Evolutionary conservation across 2,329 filamentous ascomycete genomes (phyloP).

Genomic region (Fusarium scirpi): DNA sequence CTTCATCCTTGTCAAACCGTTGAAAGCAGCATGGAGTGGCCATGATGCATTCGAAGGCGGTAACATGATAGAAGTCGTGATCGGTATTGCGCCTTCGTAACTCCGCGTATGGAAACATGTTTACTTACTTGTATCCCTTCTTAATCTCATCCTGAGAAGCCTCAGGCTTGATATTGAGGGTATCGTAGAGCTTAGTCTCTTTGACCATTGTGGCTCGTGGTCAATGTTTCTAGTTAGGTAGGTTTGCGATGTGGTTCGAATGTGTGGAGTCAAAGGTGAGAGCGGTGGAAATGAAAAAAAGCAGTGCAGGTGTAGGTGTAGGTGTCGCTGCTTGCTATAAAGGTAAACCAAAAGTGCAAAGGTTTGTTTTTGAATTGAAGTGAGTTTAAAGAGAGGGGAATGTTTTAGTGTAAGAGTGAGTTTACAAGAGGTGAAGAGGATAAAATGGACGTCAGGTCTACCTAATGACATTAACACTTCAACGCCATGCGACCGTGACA

Average conservation of each 20-base stretch:
- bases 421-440: slow-evolving; percentile 44
- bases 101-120: slow-evolving; percentile 7
- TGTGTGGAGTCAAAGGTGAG: slow-evolving; percentile 5
- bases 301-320: neutral
- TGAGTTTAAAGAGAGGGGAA: slow-evolving; percentile 23
- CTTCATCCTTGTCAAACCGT: slow-evolving; percentile 1
- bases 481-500: slow-evolving; percentile 36
- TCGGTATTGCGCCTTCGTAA: neutral
- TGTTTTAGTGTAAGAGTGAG: slow-evolving; percentile 33
- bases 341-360: slow-evolving; percentile 19
- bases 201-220: slow-evolving; percentile 77
- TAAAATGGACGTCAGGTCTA: slow-evolving; percentile 32
- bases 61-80: neutral
- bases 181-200: slow-evolving; percentile 95
- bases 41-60: neutral
- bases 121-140: slow-evolving; percentile 85
- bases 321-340: slow-evolving; percentile 26
- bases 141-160: slow-evolving; percentile 95
- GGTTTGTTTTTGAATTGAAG: slow-evolving; percentile 15
- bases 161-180: slow-evolving; percentile 80
- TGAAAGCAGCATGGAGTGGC: neutral
- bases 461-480: slow-evolving; percentile 33
- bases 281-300: slow-evolving; percentile 24
- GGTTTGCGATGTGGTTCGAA: slow-evolving; percentile 16
- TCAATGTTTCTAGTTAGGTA: slow-evolving; percentile 16